These are phyloP conservation scores for Achaetomiella virescens DNA, from an alignment of 495 filamentous ascomycete genomes.

Conservation along the genomic window DNA sequence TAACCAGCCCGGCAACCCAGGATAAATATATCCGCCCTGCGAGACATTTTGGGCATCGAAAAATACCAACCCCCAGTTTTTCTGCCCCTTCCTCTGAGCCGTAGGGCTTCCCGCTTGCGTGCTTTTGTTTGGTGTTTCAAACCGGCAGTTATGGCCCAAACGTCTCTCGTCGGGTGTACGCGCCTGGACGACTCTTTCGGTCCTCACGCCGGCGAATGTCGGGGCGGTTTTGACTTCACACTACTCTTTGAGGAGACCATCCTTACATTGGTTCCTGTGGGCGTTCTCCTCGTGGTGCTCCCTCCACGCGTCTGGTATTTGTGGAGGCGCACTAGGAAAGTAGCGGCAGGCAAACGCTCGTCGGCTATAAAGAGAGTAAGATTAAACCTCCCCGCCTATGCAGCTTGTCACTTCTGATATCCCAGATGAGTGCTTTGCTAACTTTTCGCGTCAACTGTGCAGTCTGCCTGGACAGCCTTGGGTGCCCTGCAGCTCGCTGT, in stretches of 20 bases:
- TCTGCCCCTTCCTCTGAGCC: neutral
- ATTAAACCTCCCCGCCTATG: neutral
- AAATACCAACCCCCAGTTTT: neutral
- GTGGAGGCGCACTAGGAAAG: conserved; percentile 24
- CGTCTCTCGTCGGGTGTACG: neutral
- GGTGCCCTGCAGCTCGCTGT: conserved; percentile 42
- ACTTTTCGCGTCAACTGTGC: neutral
- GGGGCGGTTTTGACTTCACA: conserved; percentile 51
- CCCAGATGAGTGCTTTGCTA: neutral
- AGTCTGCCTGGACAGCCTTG: conserved; percentile 43
- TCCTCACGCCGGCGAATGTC: conserved; percentile 26
- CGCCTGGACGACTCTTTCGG: conserved; percentile 25
- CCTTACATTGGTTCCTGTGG: conserved; percentile 41
- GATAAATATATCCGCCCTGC: neutral
- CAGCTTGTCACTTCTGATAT: neutral
- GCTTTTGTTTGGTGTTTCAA: neutral
- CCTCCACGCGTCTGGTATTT: conserved; percentile 47
- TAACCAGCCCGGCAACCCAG: conserved; percentile 10
- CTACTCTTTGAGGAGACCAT: conserved; percentile 53
- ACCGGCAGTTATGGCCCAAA: neutral
- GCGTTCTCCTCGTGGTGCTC: conserved; percentile 39
- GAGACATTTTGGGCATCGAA: neutral
- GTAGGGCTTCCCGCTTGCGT: neutral
- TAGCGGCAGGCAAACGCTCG: neutral
- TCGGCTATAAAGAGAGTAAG: conserved; percentile 21